phyloP scores from a whole-genome alignment of 306 rosid genomes.

The Benincasa hispida region DNA sequence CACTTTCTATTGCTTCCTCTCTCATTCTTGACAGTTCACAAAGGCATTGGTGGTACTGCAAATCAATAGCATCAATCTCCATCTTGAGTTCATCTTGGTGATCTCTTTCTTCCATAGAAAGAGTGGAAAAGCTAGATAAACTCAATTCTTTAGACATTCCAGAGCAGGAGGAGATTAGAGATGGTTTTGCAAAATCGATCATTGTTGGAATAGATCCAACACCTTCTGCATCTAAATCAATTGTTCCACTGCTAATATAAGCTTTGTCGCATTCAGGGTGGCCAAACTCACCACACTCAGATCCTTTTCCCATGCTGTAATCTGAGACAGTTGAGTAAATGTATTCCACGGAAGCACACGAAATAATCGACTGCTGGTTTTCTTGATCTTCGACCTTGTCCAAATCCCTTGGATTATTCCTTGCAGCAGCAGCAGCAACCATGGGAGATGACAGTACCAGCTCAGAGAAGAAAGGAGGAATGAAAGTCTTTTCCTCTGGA shows the following conservation, averaged over 20 bases:
- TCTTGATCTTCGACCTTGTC: slow-evolving; percentile 32
- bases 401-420: not conserved
- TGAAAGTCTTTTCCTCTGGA: slow-evolving; percentile 16
- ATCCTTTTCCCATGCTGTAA: slow-evolving; percentile 9
- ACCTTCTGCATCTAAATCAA: not conserved
- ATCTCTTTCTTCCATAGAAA: slow-evolving; percentile 21
- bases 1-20: slow-evolving; percentile 54
- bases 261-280: not conserved
- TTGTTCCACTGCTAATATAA: not conserved
- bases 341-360: slow-evolving; percentile 42
- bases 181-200: slow-evolving; percentile 21
- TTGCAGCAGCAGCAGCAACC: not conserved
- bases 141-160: slow-evolving; percentile 14
- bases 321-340: slow-evolving; percentile 14
- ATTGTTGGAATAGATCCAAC: slow-evolving; percentile 11
- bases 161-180: slow-evolving; percentile 24
- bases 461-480: slow-evolving; percentile 4
- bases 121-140: slow-evolving; percentile 29
- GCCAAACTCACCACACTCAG: not conserved
- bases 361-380: slow-evolving; percentile 30
- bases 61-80: slow-evolving; percentile 63
- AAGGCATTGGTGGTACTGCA: slow-evolving; percentile 35
- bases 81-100: slow-evolving; percentile 27
- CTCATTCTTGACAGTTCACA: slow-evolving; percentile 45
- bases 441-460: not conserved